A percentile compares a stretch with the other conserved stretches of the same genome.
phyloP scores from a whole-genome alignment of 2,329 filamentous ascomycete species.

The Samsoniella hepiali region DNA sequence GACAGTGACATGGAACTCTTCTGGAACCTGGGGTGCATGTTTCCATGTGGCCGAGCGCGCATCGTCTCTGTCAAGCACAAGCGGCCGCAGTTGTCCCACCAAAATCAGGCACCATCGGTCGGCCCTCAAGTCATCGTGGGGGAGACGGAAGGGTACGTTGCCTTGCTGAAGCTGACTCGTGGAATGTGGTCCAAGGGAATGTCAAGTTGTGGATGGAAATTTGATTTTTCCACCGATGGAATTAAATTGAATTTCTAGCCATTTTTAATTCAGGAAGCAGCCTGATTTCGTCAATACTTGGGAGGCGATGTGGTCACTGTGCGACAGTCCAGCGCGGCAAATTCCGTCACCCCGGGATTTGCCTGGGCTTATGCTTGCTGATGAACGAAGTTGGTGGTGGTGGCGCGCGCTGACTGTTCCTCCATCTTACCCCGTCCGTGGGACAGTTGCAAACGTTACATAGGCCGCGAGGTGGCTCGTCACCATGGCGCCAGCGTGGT shows the following conservation, averaged over 20 bases:
- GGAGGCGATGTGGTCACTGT: too few relatives aligned
- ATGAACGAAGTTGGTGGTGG: conserved; percentile 7
- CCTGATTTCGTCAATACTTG: too few relatives aligned
- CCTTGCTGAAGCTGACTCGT: background rate
- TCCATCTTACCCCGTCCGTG: background rate
- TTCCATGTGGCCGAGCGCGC: background rate
- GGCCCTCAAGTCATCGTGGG: background rate
- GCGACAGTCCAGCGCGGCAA: background rate
- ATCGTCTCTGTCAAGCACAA: background rate
- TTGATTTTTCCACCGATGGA: too few relatives aligned
- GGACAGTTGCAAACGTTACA: conserved; percentile 9
- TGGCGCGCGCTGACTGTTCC: conserved; percentile 5
- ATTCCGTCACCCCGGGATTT: background rate
- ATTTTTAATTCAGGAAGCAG: too few relatives aligned
- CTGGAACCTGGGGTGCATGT: conserved; percentile 5
- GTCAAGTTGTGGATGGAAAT: too few relatives aligned
- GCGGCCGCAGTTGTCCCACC: background rate
- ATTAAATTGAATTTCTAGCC: too few relatives aligned
- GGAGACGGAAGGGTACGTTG: background rate
- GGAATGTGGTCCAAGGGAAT: background rate
- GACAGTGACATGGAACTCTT: background rate
- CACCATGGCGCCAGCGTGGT: background rate
- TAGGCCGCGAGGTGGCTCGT: background rate
- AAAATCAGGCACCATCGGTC: background rate
- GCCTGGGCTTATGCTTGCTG: background rate